Evolutionary conservation across 805 yeast species (phyloP), one percentile per base, ranked within the genome.

Genomic region (Jamesozyma spencerorum): DNA sequence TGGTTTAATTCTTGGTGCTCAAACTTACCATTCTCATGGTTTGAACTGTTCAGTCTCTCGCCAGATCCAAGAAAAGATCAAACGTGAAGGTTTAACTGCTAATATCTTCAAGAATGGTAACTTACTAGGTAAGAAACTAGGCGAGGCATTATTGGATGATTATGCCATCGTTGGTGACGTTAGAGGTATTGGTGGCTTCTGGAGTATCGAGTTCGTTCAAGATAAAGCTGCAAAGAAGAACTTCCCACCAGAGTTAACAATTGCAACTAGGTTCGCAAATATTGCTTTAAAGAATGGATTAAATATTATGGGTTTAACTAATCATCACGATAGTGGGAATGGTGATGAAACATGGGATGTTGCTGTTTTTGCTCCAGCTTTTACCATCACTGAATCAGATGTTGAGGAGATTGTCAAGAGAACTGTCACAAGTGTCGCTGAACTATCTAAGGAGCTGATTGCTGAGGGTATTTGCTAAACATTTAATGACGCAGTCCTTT

Each of bases 161-260:
- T 53, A 52, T 43, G 58, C 58, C 38, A 63, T 68, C 38, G 76
- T 68, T 18, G 83, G 81, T 43, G 78, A 77, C 48, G 70, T 77
- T 30, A 69, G 84, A 58, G 84, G 84, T 40, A 63, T 74, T 42
- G 83, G 82, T 45, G 72, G 75, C 31, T 77, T 77, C 59, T 66
- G 79, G 70, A 64, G 76, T 4, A 50, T 77, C 36, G 83, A 77
- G 56, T 63, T 75, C 38, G 81, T 75, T 43, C 68, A 73, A 50
- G 68, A 77, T 51, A 71, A 66, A 46, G 56, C 51, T 14, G 70
- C 80, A 15, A 75, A 74, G 49, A 73, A 72, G 53, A 62, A 70
- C 11, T 73, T 74, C 44, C 66, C 62, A 27, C 55, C 63, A 32
- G 51, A 54, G 14, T 42, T 61, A 32, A 58, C 62, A 36, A 57